Base-by-base conservation (phyloP, 495 filamentous ascomycete genomes). In the Penicillium alfredii region DNA sequence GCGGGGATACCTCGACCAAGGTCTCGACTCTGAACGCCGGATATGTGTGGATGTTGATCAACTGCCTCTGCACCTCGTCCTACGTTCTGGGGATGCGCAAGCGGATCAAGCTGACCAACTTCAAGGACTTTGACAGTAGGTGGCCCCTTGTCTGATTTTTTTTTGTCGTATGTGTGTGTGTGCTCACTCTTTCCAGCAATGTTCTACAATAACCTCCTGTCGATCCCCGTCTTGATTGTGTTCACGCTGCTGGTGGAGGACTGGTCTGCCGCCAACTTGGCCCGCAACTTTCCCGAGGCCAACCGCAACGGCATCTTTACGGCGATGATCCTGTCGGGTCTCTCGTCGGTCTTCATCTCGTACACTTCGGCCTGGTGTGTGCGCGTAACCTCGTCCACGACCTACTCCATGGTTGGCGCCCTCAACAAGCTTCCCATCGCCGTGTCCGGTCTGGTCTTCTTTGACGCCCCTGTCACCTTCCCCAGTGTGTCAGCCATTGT, bases 181-280 rank as follows among this genome's bases (percentile, higher is more conserved):
- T 70, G 50, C 9, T 33, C 14, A 15, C 26, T 8, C 17, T 31
- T 13, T 22, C 16, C 47, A 97, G 90, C 89, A 46, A 98, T 98
- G 92, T 99, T 90, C 68, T 99, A 99, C 73, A 99, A 99, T 78
- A 99, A 99, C 63, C 77, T 99, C 28, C 79, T 99, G 42, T 94
- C 88, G 14, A 95, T 99, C 43, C 92, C 92, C 33, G 82, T 97
- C 47, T 78, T 99, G 17, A 58, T 96, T 33, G 63, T 86, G 45
- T 80, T 78, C 66, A 90, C 93, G 16, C 66, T 94, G 34, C 51
- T 94, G 42, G 70, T 84, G 41, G 92, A 99, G 58, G 81, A 96
- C 68, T 99, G 92, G 92, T 90, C 87, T 7, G 66, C 78, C 23
- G 69, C 71, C 31, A 99, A 99, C 69, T 63, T 99, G 55, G 58